Percentiles rank a stretch among this genome's conserved stretches.
These are phyloP conservation scores for Rhizopus arrhizus DNA, from an alignment of 371 early-diverging fungal genomes.

Conservation along the genomic window DNA sequence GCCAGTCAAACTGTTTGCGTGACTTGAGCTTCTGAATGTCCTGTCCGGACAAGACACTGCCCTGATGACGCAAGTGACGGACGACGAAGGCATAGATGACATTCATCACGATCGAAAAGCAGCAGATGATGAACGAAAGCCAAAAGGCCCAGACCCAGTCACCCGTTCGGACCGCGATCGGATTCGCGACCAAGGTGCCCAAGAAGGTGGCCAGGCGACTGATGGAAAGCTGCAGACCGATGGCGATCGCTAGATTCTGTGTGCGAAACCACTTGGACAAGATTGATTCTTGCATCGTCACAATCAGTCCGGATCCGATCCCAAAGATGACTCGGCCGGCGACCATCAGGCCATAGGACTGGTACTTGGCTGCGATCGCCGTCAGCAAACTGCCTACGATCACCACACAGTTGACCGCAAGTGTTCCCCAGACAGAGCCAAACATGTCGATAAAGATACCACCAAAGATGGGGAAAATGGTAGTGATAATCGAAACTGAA, in stretches of 20 bases:
- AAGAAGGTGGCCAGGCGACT: slow-evolving; percentile 57
- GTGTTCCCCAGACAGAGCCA: slow-evolving; percentile 63
- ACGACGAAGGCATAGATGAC: slow-evolving; percentile 56
- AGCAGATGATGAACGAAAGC: slow-evolving; percentile 63
- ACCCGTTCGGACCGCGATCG: slow-evolving; percentile 15
- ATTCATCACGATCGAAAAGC: slow-evolving; percentile 63
- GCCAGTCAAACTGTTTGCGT: slow-evolving; percentile 32
- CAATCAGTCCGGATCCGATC: slow-evolving; percentile 67
- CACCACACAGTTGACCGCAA: slow-evolving; percentile 60
- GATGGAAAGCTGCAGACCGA: slow-evolving; percentile 68
- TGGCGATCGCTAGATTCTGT: slow-evolving; percentile 58
- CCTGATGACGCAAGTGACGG: slow-evolving; percentile 24
- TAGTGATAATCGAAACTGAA: slow-evolving; percentile 69
- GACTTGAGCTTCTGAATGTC: slow-evolving; percentile 21
- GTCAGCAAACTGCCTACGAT: slow-evolving; percentile 62
- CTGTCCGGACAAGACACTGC: slow-evolving; percentile 12
- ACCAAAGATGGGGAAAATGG: slow-evolving; percentile 65
- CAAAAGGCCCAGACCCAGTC: slow-evolving; percentile 12
- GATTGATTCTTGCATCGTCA: slow-evolving; percentile 72
- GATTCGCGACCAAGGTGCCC: slow-evolving; percentile 38
- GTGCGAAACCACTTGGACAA: slow-evolving; percentile 73
- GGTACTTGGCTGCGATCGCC: slow-evolving; percentile 57
- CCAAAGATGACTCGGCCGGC: slow-evolving; percentile 68
- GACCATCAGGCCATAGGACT: slow-evolving; percentile 60
- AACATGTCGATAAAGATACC: slow-evolving; percentile 70